Conservation (phyloP, 768 basidiomycete genomes). For the Lenzites betulinus region DNA sequence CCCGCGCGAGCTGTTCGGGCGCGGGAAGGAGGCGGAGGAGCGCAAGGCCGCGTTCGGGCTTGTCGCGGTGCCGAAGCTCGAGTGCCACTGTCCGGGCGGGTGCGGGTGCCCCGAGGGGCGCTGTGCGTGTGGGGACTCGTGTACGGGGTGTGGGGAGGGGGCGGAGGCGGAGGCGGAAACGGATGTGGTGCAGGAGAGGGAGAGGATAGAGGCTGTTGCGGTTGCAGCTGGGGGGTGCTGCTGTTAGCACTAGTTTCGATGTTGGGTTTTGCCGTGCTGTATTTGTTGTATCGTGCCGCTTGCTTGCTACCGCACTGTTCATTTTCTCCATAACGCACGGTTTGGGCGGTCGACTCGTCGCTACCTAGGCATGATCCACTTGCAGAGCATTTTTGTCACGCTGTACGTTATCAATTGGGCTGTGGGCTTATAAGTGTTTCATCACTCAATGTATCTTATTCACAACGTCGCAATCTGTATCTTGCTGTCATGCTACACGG, state of each 20-base stretch:
- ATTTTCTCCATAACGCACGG: too few species aligned
- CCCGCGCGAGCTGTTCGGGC: constrained; percentile 40
- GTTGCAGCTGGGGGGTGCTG: not conserved
- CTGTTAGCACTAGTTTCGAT: not conserved
- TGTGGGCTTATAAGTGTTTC: too few species aligned
- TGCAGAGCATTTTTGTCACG: too few species aligned
- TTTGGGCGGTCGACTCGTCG: too few species aligned
- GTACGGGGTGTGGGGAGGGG: constrained; percentile 51
- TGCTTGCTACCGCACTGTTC: too few species aligned
- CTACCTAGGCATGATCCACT: too few species aligned
- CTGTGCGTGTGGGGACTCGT: constrained; percentile 60
- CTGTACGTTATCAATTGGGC: too few species aligned
- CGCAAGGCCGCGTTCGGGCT: constrained; percentile 47
- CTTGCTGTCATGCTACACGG: too few species aligned
- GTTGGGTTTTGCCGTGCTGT: not conserved
- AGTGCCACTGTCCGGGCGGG: constrained; percentile 59
- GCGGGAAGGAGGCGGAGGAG: constrained; percentile 39
- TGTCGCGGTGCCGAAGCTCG: constrained; percentile 62
- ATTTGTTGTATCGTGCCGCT: too few species aligned
- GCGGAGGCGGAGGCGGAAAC: not conserved
- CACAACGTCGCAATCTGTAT: too few species aligned
- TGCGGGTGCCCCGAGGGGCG: constrained; percentile 56
- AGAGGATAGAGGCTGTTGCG: not conserved
- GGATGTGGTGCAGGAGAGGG: not conserved
- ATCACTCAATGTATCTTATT: too few species aligned